Evolutionary conservation across 2,329 filamentous ascomycete species (phyloP).

Genomic region (Botrytis hyacinthi): DNA sequence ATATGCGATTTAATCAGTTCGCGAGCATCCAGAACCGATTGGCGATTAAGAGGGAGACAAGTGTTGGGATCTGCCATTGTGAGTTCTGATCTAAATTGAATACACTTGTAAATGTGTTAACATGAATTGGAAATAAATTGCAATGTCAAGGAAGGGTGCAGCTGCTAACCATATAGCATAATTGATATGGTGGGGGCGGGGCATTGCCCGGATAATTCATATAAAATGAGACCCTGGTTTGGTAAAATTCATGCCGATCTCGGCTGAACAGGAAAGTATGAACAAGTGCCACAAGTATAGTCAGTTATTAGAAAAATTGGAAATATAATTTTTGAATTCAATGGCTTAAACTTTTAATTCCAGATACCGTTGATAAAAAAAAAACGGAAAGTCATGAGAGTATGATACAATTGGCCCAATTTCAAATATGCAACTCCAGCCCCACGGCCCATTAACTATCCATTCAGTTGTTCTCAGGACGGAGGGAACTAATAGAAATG

Average conservation of each 20-base stretch:
- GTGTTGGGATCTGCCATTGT: conserved; percentile 54
- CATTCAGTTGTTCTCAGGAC: conserved; percentile 70
- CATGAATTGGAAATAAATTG: neutral
- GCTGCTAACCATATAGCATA: neutral
- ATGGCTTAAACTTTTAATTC: conserved; percentile 38
- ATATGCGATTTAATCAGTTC: conserved; percentile 70
- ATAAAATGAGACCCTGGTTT: neutral
- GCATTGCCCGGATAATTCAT: conserved; percentile 11
- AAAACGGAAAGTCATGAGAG: conserved; percentile 30
- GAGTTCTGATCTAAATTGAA: neutral
- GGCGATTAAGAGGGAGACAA: conserved; percentile 65
- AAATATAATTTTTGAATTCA: conserved; percentile 18
- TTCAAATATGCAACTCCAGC: conserved; percentile 29
- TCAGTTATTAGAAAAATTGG: neutral
- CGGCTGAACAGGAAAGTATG: neutral
- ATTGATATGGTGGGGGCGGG: neutral
- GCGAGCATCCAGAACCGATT: conserved; percentile 71
- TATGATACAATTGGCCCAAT: conserved; percentile 40
- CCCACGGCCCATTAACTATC: conserved; percentile 49
- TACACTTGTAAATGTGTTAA: neutral
- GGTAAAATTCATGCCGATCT: conserved; percentile 2
- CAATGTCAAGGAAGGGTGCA: no score
- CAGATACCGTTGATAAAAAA: conserved; percentile 34
- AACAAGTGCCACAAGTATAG: conserved; percentile 5
- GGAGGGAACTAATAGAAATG: conserved; percentile 57